Conservation (phyloP, 2,329 filamentous ascomycete genomes). For the Fusarium veterinarium region DNA sequence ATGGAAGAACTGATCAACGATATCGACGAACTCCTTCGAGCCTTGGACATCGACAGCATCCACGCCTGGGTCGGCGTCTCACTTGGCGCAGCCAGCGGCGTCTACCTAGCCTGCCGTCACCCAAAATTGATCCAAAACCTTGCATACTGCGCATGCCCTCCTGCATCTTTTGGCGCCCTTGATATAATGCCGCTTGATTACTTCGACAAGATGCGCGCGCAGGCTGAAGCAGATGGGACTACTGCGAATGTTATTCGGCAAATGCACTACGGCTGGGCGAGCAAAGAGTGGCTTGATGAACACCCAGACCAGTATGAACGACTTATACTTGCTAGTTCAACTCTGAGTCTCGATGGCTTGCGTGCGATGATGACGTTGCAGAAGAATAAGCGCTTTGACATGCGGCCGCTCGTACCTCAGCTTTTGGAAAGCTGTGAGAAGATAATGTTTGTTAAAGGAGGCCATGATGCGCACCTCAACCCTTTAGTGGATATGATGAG, state of each 20-base stretch:
- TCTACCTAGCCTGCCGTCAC: neutral
- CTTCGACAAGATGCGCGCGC: neutral
- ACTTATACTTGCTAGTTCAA: neutral
- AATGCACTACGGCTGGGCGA: slow-evolving; percentile 16
- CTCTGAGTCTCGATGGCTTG: neutral
- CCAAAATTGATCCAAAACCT: neutral
- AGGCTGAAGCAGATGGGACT: neutral
- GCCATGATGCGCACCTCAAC: neutral
- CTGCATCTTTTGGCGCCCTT: neutral
- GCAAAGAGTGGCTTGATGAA: neutral
- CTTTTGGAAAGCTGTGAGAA: neutral
- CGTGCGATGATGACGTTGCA: slow-evolving; percentile 1
- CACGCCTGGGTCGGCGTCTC: slow-evolving; percentile 6
- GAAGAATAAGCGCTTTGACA: neutral
- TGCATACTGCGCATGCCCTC: neutral
- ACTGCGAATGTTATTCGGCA: neutral
- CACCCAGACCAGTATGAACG: neutral
- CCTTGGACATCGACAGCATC: neutral
- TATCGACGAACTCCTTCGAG: neutral
- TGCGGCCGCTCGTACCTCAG: neutral
- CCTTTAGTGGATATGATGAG: slow-evolving; percentile 6
- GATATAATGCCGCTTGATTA: neutral
- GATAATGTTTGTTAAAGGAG: neutral
- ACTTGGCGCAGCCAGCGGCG: neutral
- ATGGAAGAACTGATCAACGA: neutral